These are phyloP conservation scores for Trichoderma semiorbis DNA, from an alignment of 2,329 filamentous ascomycete species.

Conservation along the genomic window DNA sequence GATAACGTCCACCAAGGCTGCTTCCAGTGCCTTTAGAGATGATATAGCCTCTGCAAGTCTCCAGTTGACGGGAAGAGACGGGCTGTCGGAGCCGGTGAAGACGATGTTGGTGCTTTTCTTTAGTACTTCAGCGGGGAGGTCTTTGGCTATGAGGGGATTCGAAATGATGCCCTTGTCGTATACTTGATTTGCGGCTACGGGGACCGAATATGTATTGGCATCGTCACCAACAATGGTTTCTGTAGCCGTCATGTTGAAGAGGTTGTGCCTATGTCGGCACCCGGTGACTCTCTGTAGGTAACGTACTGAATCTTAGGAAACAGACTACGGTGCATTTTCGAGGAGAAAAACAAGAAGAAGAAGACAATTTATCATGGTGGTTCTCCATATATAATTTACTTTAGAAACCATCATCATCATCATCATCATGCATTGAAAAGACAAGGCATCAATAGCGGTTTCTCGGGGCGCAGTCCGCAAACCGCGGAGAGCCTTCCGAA, in stretches of 20 bases:
- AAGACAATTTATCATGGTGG: neutral
- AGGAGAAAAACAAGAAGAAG: neutral
- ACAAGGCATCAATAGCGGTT: neutral
- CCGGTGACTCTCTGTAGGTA: neutral
- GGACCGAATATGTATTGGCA: neutral
- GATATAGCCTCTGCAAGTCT: conserved; percentile 53
- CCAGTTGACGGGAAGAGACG: conserved; percentile 50
- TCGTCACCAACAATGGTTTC: neutral
- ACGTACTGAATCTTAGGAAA: neutral
- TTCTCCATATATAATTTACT: neutral
- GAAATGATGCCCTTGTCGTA: neutral
- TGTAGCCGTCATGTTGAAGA: neutral
- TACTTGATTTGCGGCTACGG: conserved; percentile 1
- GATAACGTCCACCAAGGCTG: conserved; percentile 42
- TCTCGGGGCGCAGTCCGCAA: neutral
- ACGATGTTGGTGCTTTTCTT: neutral
- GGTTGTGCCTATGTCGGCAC: neutral
- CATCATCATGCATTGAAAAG: neutral
- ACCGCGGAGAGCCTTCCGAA: neutral
- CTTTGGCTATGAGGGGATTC: conserved; percentile 8
- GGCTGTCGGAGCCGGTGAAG: conserved; percentile 18
- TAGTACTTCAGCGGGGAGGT: neutral
- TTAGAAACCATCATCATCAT: neutral
- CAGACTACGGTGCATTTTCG: too few species aligned
- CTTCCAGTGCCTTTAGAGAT: conserved; percentile 47